Evolutionary conservation across 768 basidiomycete species (phyloP).

Genomic region (Leccinum subgranulosum): DNA sequence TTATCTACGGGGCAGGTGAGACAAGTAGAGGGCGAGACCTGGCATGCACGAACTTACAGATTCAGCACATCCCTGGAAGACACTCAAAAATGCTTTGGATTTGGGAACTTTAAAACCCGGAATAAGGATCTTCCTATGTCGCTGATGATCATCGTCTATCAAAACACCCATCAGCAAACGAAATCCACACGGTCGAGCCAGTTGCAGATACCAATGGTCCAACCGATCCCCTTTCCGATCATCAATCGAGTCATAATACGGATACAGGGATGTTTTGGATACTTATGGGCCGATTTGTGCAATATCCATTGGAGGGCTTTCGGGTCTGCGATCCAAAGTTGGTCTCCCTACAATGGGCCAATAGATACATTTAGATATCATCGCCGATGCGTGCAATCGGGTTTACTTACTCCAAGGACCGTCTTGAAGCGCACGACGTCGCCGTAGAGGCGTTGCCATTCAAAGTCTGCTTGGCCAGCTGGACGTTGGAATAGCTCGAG

Average conservation of each 20-base stretch:
- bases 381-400: background rate
- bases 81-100: slow-evolving; percentile 46
- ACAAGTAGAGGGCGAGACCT: background rate
- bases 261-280: slow-evolving; percentile 35
- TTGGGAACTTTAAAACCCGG: slow-evolving; percentile 53
- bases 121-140: slow-evolving; percentile 53
- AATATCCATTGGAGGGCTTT: slow-evolving; percentile 42
- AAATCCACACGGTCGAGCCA: background rate
- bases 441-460: slow-evolving; percentile 31
- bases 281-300: slow-evolving; percentile 42
- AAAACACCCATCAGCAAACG: background rate
- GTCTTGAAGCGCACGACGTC: slow-evolving; percentile 28
- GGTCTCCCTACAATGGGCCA: slow-evolving; percentile 34
- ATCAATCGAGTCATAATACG: slow-evolving; percentile 4
- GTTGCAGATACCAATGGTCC: background rate
- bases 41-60: slow-evolving; percentile 15
- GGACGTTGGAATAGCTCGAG: slow-evolving; percentile 28
- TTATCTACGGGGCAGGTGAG: background rate
- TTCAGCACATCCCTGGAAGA: slow-evolving; percentile 41
- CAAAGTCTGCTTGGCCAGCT: slow-evolving; percentile 25
- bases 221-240: background rate
- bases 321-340: slow-evolving; percentile 45
- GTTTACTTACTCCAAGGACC: slow-evolving; percentile 22
- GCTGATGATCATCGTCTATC: slow-evolving; percentile 42
- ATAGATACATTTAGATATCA: slow-evolving; percentile 4